Base-by-base conservation (phyloP, 805 yeast genomes). In the Sugiyamaella qingdaonensis region DNA sequence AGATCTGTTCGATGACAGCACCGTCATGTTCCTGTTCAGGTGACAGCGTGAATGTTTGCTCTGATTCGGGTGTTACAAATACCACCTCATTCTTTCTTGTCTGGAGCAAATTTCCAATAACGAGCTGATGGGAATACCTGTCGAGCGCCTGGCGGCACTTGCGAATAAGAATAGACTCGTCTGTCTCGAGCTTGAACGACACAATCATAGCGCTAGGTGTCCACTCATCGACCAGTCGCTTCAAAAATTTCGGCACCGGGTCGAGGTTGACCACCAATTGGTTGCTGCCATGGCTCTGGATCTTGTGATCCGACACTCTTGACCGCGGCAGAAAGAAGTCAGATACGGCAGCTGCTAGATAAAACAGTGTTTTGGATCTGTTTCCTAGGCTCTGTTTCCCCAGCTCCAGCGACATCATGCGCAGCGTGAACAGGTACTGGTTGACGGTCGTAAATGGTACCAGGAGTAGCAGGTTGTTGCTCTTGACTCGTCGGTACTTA, bases 321-420 rank as follows among this genome's bases (percentile, higher is more conserved):
- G 91, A 83, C 42, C 79, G 80, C 1, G 99, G 99, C 41, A 94
- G 76, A 71, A 91, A 94, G 70, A 94, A 94, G 67, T 94, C 99
- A 7, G 96, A 88, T 0, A 94, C 99, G 0, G 99, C 99, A 8
- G 99, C 98, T 0, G 99, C 99, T 50, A 94, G 75, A 66, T 85
- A 94, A 66, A 92, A 88, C 39, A 94, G 67, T 0, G 90, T 88
- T 51, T 72, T 73, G 3, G 77, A 51, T 41, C 51, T 47, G 18
- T 34, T 46, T 21, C 13, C 32, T 5, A 43, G 44, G 4, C 35
- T 24, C 37, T 54, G 59, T 43, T 51, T 68, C 2, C 82, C 86
- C 63, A 92, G 68, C 42, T 77, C 74, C 57, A 77, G 76, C 0
- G 94, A 84, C 9, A 88, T 73, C 35, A 81, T 71, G 58, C 84